These are phyloP conservation scores for Picea sitchensis DNA, from an alignment of 75 land plant species.

Conservation along the genomic window DNA sequence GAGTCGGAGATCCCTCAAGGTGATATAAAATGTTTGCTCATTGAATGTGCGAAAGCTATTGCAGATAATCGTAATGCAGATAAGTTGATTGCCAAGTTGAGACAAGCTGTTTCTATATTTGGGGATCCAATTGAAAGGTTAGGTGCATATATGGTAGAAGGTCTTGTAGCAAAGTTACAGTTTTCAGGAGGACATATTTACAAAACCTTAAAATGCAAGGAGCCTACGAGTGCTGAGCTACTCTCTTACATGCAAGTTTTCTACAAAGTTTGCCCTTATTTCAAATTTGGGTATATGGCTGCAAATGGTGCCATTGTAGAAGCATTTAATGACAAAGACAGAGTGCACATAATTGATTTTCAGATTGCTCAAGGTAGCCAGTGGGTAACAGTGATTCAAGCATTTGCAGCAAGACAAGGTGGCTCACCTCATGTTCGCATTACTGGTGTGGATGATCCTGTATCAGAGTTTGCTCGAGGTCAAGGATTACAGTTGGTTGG, in stretches of 20 bases:
- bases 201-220: constrained; percentile 34
- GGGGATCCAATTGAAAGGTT: constrained; percentile 84
- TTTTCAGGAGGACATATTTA: constrained; percentile 42
- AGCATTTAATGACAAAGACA: constrained; percentile 46
- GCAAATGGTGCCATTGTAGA: constrained; percentile 75
- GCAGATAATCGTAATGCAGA: constrained; percentile 48
- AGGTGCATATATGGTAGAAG: constrained; percentile 84
- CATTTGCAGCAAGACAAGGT: constrained; percentile 50
- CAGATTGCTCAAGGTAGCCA: constrained; percentile 68
- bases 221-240: constrained; percentile 39
- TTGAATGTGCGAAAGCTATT: constrained; percentile 65
- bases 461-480: constrained; percentile 22
- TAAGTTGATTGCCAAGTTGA: constrained; percentile 39
- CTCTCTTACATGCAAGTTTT: constrained; percentile 56
- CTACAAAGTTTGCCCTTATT: constrained; percentile 60
- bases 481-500: constrained; percentile 42
- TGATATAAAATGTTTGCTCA: constrained; percentile 43
- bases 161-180: constrained; percentile 37
- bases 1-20: constrained; percentile 11
- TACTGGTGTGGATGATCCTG: constrained; percentile 51
- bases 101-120: constrained; percentile 50
- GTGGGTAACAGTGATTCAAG: constrained; percentile 57
- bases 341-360: constrained; percentile 61
- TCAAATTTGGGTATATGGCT: constrained; percentile 67
- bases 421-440: constrained; percentile 58